These are phyloP conservation scores for Cordyceps sp. DNA, from an alignment of 2,329 filamentous ascomycete genomes.

Conservation along the genomic window DNA sequence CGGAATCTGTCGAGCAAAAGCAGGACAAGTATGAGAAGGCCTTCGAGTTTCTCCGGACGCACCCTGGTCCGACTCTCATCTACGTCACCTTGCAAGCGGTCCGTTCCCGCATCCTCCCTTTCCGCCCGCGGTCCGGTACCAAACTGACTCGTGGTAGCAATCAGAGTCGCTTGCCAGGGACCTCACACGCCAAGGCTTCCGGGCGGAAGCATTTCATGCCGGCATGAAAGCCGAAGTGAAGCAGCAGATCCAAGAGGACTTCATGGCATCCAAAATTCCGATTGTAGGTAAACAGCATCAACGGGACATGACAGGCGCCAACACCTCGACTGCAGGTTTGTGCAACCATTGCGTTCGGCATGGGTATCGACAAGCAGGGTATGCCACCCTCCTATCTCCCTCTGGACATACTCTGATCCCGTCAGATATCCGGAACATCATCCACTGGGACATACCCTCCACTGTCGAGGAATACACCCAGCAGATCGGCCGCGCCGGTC, in stretches of 20 bases:
- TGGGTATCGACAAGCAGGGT: slow-evolving; percentile 38
- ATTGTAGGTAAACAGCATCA: slow-evolving; percentile 8
- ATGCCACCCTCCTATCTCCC: neutral
- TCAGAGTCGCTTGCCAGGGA: slow-evolving; percentile 24
- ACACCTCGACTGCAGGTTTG: slow-evolving; percentile 1
- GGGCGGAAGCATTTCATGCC: slow-evolving; percentile 30
- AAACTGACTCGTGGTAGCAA: slow-evolving; percentile 14
- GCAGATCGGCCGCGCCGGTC: slow-evolving; percentile 37
- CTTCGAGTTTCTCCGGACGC: slow-evolving; percentile 27
- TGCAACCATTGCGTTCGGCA: slow-evolving; percentile 42
- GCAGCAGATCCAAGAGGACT: slow-evolving; percentile 29
- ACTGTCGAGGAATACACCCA: slow-evolving; percentile 41
- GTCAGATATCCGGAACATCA: slow-evolving; percentile 32
- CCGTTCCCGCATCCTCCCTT: neutral
- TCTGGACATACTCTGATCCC: neutral
- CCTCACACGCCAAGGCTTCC: slow-evolving; percentile 20
- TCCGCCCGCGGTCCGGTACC: neutral
- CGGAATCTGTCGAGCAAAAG: slow-evolving; percentile 22
- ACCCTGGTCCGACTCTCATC: slow-evolving; percentile 39
- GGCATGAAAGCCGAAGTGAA: slow-evolving; percentile 29
- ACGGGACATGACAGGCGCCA: neutral
- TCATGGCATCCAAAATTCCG: slow-evolving; percentile 27
- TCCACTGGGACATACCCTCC: slow-evolving; percentile 33
- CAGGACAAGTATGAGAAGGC: slow-evolving; percentile 27
- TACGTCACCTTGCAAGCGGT: slow-evolving; percentile 41